Evolutionary conservation across 225 moss, liverwort and hornwort genomes (phyloP).

Genomic region (Straminergon stramineum): DNA sequence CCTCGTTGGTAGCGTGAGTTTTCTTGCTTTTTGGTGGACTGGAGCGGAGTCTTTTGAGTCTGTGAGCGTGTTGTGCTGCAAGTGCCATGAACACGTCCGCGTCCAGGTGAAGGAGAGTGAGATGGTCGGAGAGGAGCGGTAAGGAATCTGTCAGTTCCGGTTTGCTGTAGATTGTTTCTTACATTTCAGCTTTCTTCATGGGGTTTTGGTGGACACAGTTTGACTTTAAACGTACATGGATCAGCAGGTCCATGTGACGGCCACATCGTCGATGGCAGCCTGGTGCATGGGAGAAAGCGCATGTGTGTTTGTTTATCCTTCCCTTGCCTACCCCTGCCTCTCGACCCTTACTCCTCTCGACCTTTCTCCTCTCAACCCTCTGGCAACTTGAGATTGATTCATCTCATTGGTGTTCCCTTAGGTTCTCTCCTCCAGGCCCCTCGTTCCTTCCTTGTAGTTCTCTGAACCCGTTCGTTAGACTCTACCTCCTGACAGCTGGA

Average conservation of each 20-base stretch:
- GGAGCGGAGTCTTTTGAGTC: conserved; percentile 38
- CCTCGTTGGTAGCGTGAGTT: conserved; percentile 2
- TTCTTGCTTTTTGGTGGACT: conserved; percentile 13
- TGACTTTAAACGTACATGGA: conserved; percentile 99
- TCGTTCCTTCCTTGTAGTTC: conserved; percentile 35
- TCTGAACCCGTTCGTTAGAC: background rate
- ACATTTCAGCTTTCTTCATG: conserved; percentile 87
- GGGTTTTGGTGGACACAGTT: conserved; percentile 99
- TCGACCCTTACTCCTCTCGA: conserved; percentile 67
- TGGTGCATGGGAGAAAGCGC: conserved; percentile 99
- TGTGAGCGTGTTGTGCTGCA: conserved; percentile 45
- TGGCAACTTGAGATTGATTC: conserved; percentile 89
- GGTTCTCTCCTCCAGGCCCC: conserved; percentile 17
- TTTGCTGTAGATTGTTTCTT: conserved; percentile 82
- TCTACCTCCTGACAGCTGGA: background rate
- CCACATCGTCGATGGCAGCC: conserved; percentile 99
- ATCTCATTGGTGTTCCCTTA: conserved; percentile 81
- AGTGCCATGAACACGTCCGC: conserved; percentile 12
- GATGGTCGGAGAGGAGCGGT: conserved; percentile 33
- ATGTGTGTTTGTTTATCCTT: conserved; percentile 99
- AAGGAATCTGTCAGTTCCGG: conserved; percentile 46
- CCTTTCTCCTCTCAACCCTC: conserved; percentile 75
- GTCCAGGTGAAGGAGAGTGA: conserved; percentile 9
- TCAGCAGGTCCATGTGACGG: conserved; percentile 99
- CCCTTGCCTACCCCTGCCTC: conserved; percentile 99